phyloP scores from a whole-genome alignment of 2,329 filamentous ascomycete genomes.

The Penicillium sumatraense region DNA sequence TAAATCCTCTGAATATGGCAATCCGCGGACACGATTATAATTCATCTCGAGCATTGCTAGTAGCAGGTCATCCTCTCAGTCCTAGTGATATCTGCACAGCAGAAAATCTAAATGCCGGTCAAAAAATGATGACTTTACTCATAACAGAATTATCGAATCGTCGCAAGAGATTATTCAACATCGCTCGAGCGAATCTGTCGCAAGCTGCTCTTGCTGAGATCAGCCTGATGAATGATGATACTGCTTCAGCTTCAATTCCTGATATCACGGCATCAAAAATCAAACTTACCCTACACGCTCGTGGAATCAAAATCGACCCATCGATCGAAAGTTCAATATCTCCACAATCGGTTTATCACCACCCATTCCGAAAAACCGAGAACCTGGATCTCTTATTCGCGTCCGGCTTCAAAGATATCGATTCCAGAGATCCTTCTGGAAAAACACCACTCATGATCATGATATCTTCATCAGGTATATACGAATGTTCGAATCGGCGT shows the following conservation, averaged over 20 bases:
- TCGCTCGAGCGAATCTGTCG: not conserved
- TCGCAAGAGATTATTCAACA: not conserved
- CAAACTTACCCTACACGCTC: not conserved
- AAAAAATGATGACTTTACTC: not conserved
- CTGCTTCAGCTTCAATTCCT: not conserved
- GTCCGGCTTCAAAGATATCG: not conserved
- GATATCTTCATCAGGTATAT: not conserved
- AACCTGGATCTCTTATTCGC: not conserved
- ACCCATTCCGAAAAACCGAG: not conserved
- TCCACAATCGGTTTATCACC: not conserved
- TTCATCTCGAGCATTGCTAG: not conserved
- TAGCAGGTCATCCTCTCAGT: not conserved
- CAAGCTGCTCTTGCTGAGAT: not conserved
- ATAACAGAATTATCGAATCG: not conserved
- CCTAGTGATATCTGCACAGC: not conserved
- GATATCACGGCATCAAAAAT: not conserved
- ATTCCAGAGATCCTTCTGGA: not conserved
- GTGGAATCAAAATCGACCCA: not conserved
- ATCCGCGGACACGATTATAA: not conserved
- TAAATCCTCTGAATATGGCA: not conserved
- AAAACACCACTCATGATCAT: constrained; percentile 11
- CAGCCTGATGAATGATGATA: not conserved
- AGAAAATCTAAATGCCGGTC: not conserved
- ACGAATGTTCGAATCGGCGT: not conserved
- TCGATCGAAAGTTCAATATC: not conserved